Evolutionary conservation across 306 rosid species (phyloP).

Genomic region (Erythrophleum fordii): DNA sequence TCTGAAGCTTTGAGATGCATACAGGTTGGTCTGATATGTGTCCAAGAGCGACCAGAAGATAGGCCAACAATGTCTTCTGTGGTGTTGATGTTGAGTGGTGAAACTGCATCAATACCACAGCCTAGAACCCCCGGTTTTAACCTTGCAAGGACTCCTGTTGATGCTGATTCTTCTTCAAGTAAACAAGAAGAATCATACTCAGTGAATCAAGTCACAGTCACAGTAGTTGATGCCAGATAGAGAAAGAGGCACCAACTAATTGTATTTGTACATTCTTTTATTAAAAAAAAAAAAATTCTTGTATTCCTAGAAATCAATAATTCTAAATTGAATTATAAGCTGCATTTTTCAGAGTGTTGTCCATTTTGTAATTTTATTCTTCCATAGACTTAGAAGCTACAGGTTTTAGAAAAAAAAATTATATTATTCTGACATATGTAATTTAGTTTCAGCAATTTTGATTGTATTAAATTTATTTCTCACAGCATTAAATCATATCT

Average conservation of each 20-base stretch:
- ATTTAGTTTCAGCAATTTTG: not conserved
- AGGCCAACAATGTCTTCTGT: constrained; percentile 41
- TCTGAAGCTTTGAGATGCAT: constrained; percentile 31
- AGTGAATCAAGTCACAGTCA: constrained; percentile 15
- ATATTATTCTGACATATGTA: too few relatives aligned
- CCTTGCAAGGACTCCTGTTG: constrained; percentile 1
- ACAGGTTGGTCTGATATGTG: constrained; percentile 31
- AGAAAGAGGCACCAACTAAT: not conserved
- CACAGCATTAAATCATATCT: too few relatives aligned
- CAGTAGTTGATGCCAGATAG: constrained; percentile 8
- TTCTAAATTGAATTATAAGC: not conserved
- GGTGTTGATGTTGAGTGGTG: constrained; percentile 30
- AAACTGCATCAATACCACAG: constrained; percentile 18
- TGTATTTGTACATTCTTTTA: not conserved
- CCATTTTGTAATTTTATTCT: not conserved
- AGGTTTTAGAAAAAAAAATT: not conserved
- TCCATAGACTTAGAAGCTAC: not conserved
- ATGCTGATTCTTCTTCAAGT: not conserved
- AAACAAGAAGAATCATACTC: not conserved
- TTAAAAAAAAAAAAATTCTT: not conserved
- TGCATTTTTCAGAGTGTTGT: not conserved
- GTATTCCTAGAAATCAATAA: not conserved
- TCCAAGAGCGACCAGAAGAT: constrained; percentile 24
- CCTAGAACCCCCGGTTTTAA: constrained; percentile 34
- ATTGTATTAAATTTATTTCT: not conserved